Evolutionary conservation across 306 rosid species (phyloP).

Genomic region (Rubus idaeus): DNA sequence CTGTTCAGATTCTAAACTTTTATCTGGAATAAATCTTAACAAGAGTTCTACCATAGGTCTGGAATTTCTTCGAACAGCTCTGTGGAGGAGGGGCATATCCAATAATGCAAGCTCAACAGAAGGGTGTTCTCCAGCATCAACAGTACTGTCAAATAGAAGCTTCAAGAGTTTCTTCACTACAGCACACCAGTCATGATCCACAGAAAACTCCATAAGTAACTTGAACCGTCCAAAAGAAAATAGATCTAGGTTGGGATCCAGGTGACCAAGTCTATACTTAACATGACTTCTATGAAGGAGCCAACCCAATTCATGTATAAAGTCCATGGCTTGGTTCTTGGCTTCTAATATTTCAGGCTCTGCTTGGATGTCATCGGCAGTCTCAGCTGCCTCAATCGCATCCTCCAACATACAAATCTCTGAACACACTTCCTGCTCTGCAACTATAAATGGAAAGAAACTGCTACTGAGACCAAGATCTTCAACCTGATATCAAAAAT

Average conservation of each 20-base stretch:
- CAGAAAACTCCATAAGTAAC: slow-evolving; percentile 81
- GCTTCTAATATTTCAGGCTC: slow-evolving; percentile 48
- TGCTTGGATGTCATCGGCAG: slow-evolving; percentile 32
- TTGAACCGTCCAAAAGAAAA: slow-evolving; percentile 62
- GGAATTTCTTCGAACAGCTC: slow-evolving; percentile 74
- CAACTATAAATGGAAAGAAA: slow-evolving; percentile 86
- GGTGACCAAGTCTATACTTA: slow-evolving; percentile 57
- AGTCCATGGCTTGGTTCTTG: slow-evolving; percentile 67
- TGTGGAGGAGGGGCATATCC: slow-evolving; percentile 77
- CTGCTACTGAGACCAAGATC: slow-evolving; percentile 81
- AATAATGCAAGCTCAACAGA: slow-evolving; percentile 58
- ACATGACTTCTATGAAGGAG: slow-evolving; percentile 69
- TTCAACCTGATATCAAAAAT: slow-evolving; percentile 62
- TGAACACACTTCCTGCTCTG: slow-evolving; percentile 79
- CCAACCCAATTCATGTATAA: slow-evolving; percentile 93
- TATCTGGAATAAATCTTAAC: slow-evolving; percentile 52
- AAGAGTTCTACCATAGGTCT: slow-evolving; percentile 70
- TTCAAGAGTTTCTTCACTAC: slow-evolving; percentile 71
- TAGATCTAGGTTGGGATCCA: slow-evolving; percentile 52
- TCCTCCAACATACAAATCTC: slow-evolving; percentile 74
- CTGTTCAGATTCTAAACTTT: slow-evolving; percentile 37
- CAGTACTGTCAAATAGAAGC: slow-evolving; percentile 60
- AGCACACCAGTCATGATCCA: slow-evolving; percentile 91
- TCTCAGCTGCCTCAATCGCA: slow-evolving; percentile 54
- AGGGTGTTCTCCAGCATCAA: slow-evolving; percentile 56